Evolutionary conservation across 805 yeast species (phyloP).

Genomic region (Saccharomycopsis microspora): DNA sequence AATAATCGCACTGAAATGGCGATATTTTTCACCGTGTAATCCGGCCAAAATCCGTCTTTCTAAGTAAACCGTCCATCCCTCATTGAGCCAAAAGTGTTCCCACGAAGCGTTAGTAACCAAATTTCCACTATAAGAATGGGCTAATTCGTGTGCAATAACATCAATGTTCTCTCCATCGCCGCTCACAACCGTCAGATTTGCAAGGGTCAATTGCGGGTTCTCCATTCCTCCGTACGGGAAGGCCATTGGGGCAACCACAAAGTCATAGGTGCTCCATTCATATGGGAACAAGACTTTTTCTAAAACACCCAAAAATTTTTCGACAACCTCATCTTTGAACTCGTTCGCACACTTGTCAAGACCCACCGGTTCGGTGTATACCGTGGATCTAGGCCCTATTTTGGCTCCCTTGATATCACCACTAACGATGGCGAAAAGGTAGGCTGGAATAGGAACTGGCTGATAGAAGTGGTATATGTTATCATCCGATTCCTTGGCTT

Average conservation of each 20-base stretch:
- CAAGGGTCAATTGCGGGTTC: conserved; percentile 84
- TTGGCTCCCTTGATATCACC: conserved; percentile 60
- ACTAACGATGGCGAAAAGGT: conserved; percentile 73
- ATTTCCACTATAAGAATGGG: conserved; percentile 91
- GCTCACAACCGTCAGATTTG: conserved; percentile 78
- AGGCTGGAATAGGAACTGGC: conserved; percentile 76
- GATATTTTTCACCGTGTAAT: conserved; percentile 64
- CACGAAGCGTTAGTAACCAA: conserved; percentile 83
- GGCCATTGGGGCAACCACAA: conserved; percentile 64
- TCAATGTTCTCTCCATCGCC: conserved; percentile 81
- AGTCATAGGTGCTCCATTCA: conserved; percentile 79
- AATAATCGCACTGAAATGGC: conserved; percentile 75
- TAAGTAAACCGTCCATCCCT: conserved; percentile 91
- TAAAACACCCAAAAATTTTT: conserved; percentile 66
- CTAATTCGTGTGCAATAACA: conserved; percentile 87
- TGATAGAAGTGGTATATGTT: conserved; percentile 46
- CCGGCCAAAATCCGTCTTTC: conserved; percentile 75
- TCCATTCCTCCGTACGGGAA: conserved; percentile 95
- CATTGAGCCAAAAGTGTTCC: conserved; percentile 93
- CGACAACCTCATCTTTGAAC: conserved; percentile 65
- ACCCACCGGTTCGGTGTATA: conserved; percentile 65
- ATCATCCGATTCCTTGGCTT: conserved; percentile 13
- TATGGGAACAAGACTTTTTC: conserved; percentile 67
- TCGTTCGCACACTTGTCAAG: conserved; percentile 65
- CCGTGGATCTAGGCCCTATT: conserved; percentile 81